Conservation (phyloP, 176 grass and related monocot species). For the Hordeum marinum region DNA sequence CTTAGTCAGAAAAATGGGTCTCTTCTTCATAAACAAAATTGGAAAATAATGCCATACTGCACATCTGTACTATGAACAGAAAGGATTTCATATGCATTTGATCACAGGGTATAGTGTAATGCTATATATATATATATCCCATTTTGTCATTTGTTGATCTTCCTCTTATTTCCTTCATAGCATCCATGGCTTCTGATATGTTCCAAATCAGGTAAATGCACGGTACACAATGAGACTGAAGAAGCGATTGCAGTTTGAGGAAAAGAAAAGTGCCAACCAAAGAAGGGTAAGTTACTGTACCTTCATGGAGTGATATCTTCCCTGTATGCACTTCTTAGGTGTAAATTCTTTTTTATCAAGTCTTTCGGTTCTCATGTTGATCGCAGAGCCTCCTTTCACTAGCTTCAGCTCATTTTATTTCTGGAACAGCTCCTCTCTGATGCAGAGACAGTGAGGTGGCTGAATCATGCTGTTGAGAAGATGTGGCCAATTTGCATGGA, state of each 20-base stretch:
- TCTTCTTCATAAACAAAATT: neutral
- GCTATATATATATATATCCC: neutral
- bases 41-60: neutral
- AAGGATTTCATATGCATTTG: neutral
- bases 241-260: slow-evolving; percentile 66
- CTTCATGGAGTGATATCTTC: neutral
- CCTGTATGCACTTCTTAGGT: neutral
- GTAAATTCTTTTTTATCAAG: neutral
- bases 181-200: slow-evolving; percentile 12
- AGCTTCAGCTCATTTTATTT: slow-evolving; percentile 10
- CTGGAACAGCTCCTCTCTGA: slow-evolving; percentile 79
- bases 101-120: neutral
- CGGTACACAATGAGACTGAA: slow-evolving; percentile 57
- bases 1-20: neutral
- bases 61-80: neutral
- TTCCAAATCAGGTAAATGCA: slow-evolving; percentile 63
- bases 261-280: slow-evolving; percentile 77
- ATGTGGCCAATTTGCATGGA: slow-evolving; percentile 98
- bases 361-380: neutral
- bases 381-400: neutral
- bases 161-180: neutral
- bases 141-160: neutral
- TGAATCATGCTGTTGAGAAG: slow-evolving; percentile 91
- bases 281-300: slow-evolving; percentile 51
- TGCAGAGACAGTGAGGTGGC: slow-evolving; percentile 93